phyloP scores from a whole-genome alignment of 371 early-diverging fungal genomes.

The Sporodiniella umbellata region DNA sequence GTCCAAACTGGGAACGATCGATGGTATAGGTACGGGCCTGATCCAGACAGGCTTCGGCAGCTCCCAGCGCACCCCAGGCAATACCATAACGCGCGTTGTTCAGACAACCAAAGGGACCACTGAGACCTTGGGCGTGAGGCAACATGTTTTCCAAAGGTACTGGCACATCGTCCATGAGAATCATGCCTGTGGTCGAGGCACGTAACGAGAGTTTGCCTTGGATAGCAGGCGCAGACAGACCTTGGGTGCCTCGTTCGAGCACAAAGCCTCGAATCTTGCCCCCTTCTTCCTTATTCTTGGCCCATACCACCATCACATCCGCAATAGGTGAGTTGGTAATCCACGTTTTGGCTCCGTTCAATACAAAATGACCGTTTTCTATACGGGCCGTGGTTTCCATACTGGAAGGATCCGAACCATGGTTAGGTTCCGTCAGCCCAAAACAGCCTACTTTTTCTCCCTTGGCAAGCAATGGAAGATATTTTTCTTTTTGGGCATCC shows the following conservation, averaged over 20 bases:
- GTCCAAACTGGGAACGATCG: conserved; percentile 89
- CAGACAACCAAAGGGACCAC: conserved; percentile 96
- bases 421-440: conserved; percentile 97
- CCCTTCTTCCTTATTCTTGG: conserved; percentile 80
- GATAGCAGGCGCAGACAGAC: conserved; percentile 86
- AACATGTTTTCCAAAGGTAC: conserved; percentile 89
- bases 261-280: conserved; percentile 93
- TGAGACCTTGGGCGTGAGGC: conserved; percentile 86
- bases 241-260: conserved; percentile 88
- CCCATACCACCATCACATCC: conserved; percentile 98
- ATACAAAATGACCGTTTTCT: conserved; percentile 72
- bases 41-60: conserved; percentile 90
- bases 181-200: conserved; percentile 97
- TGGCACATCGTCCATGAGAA: conserved; percentile 97
- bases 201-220: conserved; percentile 95
- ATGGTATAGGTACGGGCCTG: conserved; percentile 91
- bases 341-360: conserved; percentile 96
- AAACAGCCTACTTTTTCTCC: conserved; percentile 92
- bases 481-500: conserved; percentile 88
- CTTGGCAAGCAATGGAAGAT: conserved; percentile 88
- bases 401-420: conserved; percentile 92
- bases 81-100: conserved; percentile 98
- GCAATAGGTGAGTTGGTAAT: conserved; percentile 98
- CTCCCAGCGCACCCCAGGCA: conserved; percentile 96
- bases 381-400: conserved; percentile 93